Base-by-base conservation (phyloP, 1,284 basidiomycete genomes). In the Ganoderma sinense region DNA sequence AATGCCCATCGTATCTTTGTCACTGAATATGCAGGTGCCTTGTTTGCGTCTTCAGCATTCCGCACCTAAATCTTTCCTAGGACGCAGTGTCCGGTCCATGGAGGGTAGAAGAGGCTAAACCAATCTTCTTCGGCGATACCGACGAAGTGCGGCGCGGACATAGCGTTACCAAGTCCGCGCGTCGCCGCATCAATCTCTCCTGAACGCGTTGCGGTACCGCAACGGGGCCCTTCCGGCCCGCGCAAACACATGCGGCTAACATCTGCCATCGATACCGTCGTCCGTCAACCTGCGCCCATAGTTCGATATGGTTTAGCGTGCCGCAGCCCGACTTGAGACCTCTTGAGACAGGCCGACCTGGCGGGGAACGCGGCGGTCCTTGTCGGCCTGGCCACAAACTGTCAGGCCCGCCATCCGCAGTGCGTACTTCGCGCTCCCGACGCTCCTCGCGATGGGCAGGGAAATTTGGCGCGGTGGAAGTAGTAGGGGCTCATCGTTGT, bases 261-360 rank as follows among this genome's bases (percentile, higher is more conserved):
- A 48, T n/a, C 45, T 48, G 45, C n/a, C 45, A 48, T 48, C 45
- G 45, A 48, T 23, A 48, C 45, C 45, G 45, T 58, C 31, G 33
- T 58, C 59, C 4, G 59, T 61, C 36, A 61, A 62, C 60, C 26
- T 62, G 60, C n/a, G 29, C 60, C 60, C 60, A 62, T 43, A 62
- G 60, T 62, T 41, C 16, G 40, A 62, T 39, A 41, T 29, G 23
- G 40, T 41, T 61, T 36, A 40, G 60, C 5, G 14, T 14, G 11
- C 48, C 48, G 48, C 23, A 51, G 48, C 48, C 45, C 45, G 10
- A 48, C 45, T 6, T n/a, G 20, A 7, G 18, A 10, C 48, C 7
- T 8, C 23, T 23, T 13, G 8, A 26, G 48, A 26, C 48, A 26
- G 48, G 48, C 48, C 4, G 13, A 26, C 48, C n/a, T 26, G 48